Base-by-base conservation (phyloP, 2,329 filamentous ascomycete species). In the Myriosclerotinia duriaeana region DNA sequence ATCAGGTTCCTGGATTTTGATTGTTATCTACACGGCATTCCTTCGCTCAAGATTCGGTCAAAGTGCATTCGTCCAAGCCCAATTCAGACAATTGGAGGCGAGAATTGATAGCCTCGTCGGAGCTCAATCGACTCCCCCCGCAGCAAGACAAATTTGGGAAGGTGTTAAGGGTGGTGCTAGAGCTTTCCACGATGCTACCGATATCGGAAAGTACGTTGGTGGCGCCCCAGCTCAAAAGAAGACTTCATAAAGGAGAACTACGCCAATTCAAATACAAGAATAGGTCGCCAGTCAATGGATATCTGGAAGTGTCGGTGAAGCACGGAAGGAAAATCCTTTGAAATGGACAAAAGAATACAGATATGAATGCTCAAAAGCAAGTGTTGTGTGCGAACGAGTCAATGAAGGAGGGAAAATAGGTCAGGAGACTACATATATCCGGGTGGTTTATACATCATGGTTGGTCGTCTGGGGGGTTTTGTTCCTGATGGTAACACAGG, bases 51-150 rank as follows among this genome's bases (percentile, higher is more conserved):
- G 95, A 75, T 94, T 89, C 81, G 84, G 89, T 67, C 94, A 98
- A 84, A 97, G 92, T 85, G 86, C 82, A 71, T 97, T 98, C 76
- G 91, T 98, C n/a, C 92, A 97, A 82, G 86, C 85, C 74, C 88
- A 91, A 58, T 89, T 97, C 76, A 81, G 84, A 70, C 85, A 89
- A 73, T 80, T 94, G 66, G 87, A 87, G 75, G 87, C 89, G 65
- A 87, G 91, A 72, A 82, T 94, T 69, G 94, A 98, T 78, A 89
- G 90, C 69, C 83, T 92, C 59, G 86, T 95, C 66, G 90, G 92
- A 64, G 90, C 92, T 74, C 93, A 97, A 84, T 91, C 89, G 77
- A 93, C 90, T 20, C 93, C 93, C 38, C 93, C 93, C 1, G 87
- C 82, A 36, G 90, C 89, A 66, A 87, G 91, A 74, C 87, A 94